Conservation (phyloP, 805 yeast species). For the Candida michaelii region DNA sequence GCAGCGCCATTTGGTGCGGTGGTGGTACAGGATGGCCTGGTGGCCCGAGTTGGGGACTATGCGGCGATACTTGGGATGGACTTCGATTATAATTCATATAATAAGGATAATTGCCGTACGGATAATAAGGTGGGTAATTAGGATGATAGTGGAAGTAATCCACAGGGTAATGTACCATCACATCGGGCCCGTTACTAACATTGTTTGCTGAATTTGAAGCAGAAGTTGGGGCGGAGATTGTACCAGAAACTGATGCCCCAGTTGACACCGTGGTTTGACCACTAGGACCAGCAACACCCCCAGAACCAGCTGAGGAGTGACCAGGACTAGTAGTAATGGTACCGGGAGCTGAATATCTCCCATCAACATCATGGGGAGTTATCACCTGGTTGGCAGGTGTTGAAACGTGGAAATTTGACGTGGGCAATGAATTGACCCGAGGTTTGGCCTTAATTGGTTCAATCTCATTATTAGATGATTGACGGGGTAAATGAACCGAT, state of each 20-base stretch:
- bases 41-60: background rate
- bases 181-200: too few relatives aligned
- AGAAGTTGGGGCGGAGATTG: background rate
- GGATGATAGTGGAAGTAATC: constrained; percentile 12
- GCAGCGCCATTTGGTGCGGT: background rate
- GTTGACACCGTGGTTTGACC: too few relatives aligned
- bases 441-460: constrained; percentile 1
- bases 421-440: constrained; percentile 6
- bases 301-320: constrained; percentile 5
- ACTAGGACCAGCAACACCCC: background rate
- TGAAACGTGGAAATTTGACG: background rate
- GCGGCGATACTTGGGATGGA: constrained; percentile 5
- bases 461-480: constrained; percentile 1
- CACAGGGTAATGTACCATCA: constrained; percentile 6
- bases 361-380: background rate
- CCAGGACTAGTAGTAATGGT: background rate
- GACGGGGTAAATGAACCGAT: constrained; percentile 6
- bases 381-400: background rate
- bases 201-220: background rate
- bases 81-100: constrained; percentile 2
- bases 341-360: background rate
- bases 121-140: constrained; percentile 7
- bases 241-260: too few relatives aligned
- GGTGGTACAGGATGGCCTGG: background rate
- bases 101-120: constrained; percentile 5